Percentiles rank a stretch among this genome's conserved stretches.
Conservation (phyloP, 495 filamentous ascomycete species). For the Neurospora africana region DNA sequence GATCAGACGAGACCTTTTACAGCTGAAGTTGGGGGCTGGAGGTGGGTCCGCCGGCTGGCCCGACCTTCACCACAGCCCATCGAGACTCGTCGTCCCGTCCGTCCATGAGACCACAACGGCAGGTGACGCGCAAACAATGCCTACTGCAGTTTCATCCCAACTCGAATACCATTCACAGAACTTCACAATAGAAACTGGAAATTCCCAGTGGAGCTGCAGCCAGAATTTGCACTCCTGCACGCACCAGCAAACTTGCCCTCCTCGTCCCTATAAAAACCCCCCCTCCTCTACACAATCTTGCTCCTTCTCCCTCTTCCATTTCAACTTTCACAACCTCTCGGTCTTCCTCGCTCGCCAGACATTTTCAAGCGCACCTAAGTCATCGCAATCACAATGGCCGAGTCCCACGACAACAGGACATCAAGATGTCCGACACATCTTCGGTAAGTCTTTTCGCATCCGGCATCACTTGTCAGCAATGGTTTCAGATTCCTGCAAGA, state of each 20-base stretch:
- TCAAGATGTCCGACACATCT: background rate
- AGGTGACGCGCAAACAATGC: background rate
- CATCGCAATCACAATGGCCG: background rate
- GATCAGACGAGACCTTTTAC: background rate
- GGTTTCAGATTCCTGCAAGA: background rate
- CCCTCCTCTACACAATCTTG: background rate
- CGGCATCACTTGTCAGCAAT: background rate
- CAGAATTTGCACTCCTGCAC: background rate
- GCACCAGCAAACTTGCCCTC: background rate
- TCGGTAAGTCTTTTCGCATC: background rate
- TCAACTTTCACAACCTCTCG: background rate
- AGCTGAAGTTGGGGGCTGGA: background rate
- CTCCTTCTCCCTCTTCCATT: background rate
- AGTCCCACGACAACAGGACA: background rate
- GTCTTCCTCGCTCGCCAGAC: background rate
- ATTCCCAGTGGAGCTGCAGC: background rate
- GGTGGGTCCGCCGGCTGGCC: background rate
- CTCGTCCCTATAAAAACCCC: background rate
- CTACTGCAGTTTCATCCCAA: background rate
- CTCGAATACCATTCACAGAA: background rate
- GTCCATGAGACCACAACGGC: background rate
- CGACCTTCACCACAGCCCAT: background rate
- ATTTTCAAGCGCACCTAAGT: background rate
- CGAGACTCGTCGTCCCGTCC: background rate
- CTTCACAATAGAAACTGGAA: background rate